Percentiles rank a stretch among this genome's conserved stretches.
phyloP scores from a whole-genome alignment of 495 filamentous ascomycete genomes.

The Cryomyces minteri region DNA sequence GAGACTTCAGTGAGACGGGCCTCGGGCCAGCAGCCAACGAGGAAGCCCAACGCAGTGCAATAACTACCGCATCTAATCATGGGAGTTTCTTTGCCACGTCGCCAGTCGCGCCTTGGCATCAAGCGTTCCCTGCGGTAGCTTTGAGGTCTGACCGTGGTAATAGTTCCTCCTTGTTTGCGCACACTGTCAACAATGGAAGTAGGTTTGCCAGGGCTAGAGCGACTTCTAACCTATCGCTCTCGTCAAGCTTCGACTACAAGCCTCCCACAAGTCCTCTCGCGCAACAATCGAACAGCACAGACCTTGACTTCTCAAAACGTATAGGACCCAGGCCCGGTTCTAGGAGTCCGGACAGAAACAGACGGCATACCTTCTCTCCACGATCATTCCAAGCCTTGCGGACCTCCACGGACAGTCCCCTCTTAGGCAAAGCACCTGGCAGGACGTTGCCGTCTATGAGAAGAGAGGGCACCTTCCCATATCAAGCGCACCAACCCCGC shows the following conservation, averaged over 20 bases:
- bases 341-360: conserved; percentile 26
- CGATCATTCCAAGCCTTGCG: conserved; percentile 29
- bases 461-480: conserved; percentile 38
- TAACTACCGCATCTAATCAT: neutral
- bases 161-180: neutral
- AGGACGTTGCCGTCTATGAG: conserved; percentile 19
- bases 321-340: conserved; percentile 16
- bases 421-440: conserved; percentile 8
- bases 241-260: conserved; percentile 70
- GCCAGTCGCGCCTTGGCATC: conserved; percentile 20
- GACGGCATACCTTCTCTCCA: conserved; percentile 41
- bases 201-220: conserved; percentile 19
- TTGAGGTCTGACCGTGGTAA: conserved; percentile 6
- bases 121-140: conserved; percentile 15
- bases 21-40: conserved; percentile 1
- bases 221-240: conserved; percentile 53
- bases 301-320: conserved; percentile 45
- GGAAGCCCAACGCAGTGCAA: neutral
- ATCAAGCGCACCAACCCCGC: conserved; percentile 53
- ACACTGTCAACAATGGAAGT: too few relatives aligned
- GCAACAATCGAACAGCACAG: conserved; percentile 75
- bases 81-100: conserved; percentile 13
- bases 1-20: conserved; percentile 47
- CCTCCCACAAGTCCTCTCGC: conserved; percentile 85
- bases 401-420: conserved; percentile 14